These are phyloP conservation scores for Ilex aquifolium DNA, from an alignment of 257 asterid genomes.

Conservation along the genomic window DNA sequence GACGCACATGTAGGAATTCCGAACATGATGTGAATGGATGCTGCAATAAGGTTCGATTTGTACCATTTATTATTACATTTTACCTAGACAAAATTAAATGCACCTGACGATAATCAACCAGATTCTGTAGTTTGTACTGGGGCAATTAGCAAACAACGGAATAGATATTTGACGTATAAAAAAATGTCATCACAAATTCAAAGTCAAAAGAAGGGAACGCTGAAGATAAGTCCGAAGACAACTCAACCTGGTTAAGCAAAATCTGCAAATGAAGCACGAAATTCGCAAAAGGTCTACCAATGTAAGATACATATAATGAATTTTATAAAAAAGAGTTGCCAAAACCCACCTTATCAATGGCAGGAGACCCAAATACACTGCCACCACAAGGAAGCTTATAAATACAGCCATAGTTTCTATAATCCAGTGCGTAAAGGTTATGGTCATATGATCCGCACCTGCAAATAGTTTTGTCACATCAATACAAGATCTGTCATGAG, in stretches of 20 bases:
- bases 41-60: too few relatives aligned
- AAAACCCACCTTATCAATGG: constrained; percentile 66
- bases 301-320: background rate
- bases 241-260: background rate
- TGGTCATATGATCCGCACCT: constrained; percentile 99
- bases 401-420: constrained; percentile 53
- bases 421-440: constrained; percentile 80
- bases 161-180: too few relatives aligned
- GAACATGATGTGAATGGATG: too few relatives aligned
- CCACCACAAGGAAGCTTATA: constrained; percentile 75
- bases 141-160: too few relatives aligned
- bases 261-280: background rate
- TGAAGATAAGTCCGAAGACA: too few relatives aligned
- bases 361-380: constrained; percentile 90
- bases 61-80: too few relatives aligned
- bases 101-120: too few relatives aligned
- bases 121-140: too few relatives aligned
- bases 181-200: too few relatives aligned
- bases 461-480: constrained; percentile 17
- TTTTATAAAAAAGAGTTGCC: constrained; percentile 1
- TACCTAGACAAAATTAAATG: too few relatives aligned
- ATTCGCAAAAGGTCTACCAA: background rate
- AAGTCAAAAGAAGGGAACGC: too few relatives aligned
- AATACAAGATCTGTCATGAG: background rate
- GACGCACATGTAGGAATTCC: too few relatives aligned